A percentile compares a stretch with the other conserved stretches of the same genome.
Evolutionary conservation across 2,329 filamentous ascomycete genomes (phyloP).

Genomic region (Venturia asperata): DNA sequence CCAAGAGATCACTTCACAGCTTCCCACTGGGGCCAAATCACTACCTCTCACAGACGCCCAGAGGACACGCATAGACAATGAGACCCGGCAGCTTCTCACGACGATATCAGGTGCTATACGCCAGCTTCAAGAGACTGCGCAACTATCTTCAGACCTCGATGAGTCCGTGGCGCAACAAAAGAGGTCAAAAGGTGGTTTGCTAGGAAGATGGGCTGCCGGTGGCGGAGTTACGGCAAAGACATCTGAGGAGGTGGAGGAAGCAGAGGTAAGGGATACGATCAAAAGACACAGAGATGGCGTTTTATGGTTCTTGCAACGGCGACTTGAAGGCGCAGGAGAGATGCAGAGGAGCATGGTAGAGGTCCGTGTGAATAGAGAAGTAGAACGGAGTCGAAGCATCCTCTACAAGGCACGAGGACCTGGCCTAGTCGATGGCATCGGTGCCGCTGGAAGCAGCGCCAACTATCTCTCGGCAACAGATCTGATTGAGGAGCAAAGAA

Average conservation of each 20-base stretch:
- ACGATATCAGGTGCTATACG: conserved; percentile 78
- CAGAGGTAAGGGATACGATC: conserved; percentile 60
- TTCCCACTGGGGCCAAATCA: conserved; percentile 63
- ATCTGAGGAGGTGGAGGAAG: conserved; percentile 63
- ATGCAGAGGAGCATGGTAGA: conserved; percentile 92
- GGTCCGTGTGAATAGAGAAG: conserved; percentile 70
- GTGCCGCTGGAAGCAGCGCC: conserved; percentile 17
- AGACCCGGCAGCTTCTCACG: conserved; percentile 76
- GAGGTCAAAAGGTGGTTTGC: conserved; percentile 53
- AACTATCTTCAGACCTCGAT: conserved; percentile 70
- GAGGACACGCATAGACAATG: conserved; percentile 78
- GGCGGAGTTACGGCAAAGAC: conserved; percentile 46
- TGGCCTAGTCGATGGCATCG: conserved; percentile 18
- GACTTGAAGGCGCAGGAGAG: conserved; percentile 67
- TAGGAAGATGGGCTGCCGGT: conserved; percentile 61
- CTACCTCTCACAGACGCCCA: conserved; percentile 68
- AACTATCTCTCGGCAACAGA: conserved; percentile 18
- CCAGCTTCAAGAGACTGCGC: conserved; percentile 72
- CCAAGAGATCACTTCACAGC: conserved; percentile 54
- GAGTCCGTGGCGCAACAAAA: conserved; percentile 64
- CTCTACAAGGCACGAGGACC: conserved; percentile 55
- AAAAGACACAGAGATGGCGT: conserved; percentile 73
- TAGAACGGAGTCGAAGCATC: conserved; percentile 84
- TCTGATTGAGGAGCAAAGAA: conserved; percentile 23
- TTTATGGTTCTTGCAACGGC: conserved; percentile 70